A percentile compares a stretch with the other conserved stretches of the same genome.
Conservation (phyloP, 83 land plant genomes). For the Picea engelmannii region DNA sequence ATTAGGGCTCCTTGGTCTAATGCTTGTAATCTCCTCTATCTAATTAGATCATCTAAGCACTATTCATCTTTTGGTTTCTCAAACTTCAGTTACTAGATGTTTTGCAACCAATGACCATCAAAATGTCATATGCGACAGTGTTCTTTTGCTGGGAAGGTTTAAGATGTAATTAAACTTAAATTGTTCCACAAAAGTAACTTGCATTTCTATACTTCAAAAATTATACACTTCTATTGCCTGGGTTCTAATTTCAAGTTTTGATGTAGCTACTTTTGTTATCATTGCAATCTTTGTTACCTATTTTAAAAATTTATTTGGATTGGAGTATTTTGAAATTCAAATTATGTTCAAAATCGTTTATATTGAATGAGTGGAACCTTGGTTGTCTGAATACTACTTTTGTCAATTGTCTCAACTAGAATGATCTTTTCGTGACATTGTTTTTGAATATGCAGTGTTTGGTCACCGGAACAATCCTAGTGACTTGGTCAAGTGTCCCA, state of each 20-base stretch:
- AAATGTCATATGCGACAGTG: too few species aligned
- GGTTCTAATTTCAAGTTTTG: neutral
- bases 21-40: too few species aligned
- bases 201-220: neutral
- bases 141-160: too few species aligned
- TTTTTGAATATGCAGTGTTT: constrained; percentile 63
- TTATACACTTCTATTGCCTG: too few species aligned
- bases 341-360: neutral
- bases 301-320: neutral
- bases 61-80: too few species aligned
- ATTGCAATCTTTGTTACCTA: neutral
- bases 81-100: too few species aligned
- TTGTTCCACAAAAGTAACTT: neutral
- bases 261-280: neutral
- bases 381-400: neutral
- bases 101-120: too few species aligned
- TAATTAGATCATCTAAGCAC: too few species aligned
- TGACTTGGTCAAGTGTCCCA: constrained; percentile 48
- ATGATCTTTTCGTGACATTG: neutral
- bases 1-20: too few species aligned
- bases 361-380: neutral
- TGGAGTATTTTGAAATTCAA: neutral
- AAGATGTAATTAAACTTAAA: too few species aligned
- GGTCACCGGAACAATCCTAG: constrained; percentile 71
- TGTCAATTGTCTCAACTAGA: neutral